Percentiles rank a stretch among this genome's conserved stretches.
These are phyloP conservation scores for Pyrenophora teres DNA, from an alignment of 2,329 filamentous ascomycete species.

Conservation along the genomic window DNA sequence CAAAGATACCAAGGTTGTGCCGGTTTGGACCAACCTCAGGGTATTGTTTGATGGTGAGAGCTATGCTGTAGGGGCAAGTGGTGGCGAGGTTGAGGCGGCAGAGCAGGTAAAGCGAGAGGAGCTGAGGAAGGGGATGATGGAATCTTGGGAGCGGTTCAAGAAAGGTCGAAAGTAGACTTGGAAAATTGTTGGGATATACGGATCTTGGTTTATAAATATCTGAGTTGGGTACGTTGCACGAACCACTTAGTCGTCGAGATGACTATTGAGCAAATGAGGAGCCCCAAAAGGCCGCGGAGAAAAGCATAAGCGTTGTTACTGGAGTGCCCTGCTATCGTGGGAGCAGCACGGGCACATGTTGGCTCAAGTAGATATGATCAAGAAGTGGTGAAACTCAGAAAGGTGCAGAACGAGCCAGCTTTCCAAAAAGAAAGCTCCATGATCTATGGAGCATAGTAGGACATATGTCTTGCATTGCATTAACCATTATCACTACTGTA, in stretches of 20 bases:
- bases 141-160: constrained; percentile 25
- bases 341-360: no score
- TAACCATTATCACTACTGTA: background rate
- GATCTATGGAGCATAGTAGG: no score
- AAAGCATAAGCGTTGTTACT: background rate
- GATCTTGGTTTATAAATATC: no score
- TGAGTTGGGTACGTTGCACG: no score
- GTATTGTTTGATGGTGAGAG: constrained; percentile 32
- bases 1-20: constrained; percentile 18
- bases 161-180: constrained; percentile 4
- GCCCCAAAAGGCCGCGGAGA: no score
- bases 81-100: background rate
- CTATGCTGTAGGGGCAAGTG: constrained; percentile 9
- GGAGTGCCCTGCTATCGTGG: no score
- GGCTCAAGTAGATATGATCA: no score
- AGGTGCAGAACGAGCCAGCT: no score
- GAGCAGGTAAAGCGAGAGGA: constrained; percentile 13
- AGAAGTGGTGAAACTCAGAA: no score
- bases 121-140: constrained; percentile 12
- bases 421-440: no score
- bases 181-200: no score
- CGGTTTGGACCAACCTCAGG: constrained; percentile 28
- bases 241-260: background rate
- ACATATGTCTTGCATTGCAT: background rate
- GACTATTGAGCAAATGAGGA: background rate